phyloP scores from a whole-genome alignment of 2,329 filamentous ascomycete species.

The Nemania bipapillata region DNA sequence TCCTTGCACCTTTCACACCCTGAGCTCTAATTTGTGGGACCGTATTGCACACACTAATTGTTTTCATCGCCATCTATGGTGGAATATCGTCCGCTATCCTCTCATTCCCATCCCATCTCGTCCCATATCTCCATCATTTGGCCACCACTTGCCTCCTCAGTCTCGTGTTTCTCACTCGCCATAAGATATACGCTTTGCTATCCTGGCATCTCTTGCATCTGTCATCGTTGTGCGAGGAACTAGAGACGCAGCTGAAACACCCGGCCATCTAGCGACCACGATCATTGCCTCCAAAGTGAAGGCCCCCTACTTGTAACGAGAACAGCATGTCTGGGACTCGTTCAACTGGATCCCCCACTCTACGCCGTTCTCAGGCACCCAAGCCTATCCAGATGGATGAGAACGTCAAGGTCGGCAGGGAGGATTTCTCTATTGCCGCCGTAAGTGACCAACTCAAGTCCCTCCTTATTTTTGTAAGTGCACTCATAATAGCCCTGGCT shows the following conservation, averaged over 20 bases:
- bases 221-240: slow-evolving; percentile 45
- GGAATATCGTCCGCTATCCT: slow-evolving; percentile 18
- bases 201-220: slow-evolving; percentile 49
- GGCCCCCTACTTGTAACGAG: slow-evolving; percentile 19
- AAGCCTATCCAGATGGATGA: slow-evolving; percentile 53
- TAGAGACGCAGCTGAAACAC: slow-evolving; percentile 36
- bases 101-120: slow-evolving; percentile 19
- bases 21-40: slow-evolving; percentile 29
- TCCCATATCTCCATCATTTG: slow-evolving; percentile 30
- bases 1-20: slow-evolving; percentile 24
- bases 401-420: slow-evolving; percentile 54
- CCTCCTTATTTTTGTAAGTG: slow-evolving; percentile 51
- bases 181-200: slow-evolving; percentile 49
- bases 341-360: slow-evolving; percentile 57
- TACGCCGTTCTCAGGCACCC: slow-evolving; percentile 52
- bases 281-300: slow-evolving; percentile 7
- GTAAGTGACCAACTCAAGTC: slow-evolving; percentile 49
- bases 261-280: slow-evolving; percentile 21
- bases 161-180: slow-evolving; percentile 38
- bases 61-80: slow-evolving; percentile 23
- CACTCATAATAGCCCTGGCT: slow-evolving; percentile 21
- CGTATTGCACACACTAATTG: slow-evolving; percentile 24
- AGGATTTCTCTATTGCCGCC: slow-evolving; percentile 50
- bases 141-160: slow-evolving; percentile 28
- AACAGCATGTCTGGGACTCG: slow-evolving; percentile 55